Conservation (phyloP, 2,329 filamentous ascomycete genomes). For the Colletotrichum siamense region DNA sequence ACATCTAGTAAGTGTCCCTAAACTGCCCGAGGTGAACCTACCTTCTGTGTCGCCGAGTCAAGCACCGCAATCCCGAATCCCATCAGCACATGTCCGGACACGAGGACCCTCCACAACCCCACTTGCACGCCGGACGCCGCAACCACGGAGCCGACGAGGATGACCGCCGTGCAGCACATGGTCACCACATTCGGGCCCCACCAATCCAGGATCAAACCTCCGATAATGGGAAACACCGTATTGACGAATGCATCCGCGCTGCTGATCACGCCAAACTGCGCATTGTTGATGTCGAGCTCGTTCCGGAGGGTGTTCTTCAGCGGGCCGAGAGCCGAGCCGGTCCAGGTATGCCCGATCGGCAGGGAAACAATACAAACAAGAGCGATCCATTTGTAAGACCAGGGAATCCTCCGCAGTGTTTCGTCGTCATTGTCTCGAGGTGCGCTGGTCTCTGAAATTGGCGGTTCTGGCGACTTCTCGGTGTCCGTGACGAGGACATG, state of each 20-base stretch:
- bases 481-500: background rate
- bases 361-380: slow-evolving; percentile 25
- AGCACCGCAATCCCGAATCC: slow-evolving; percentile 28
- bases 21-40: background rate
- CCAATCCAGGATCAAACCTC: slow-evolving; percentile 28
- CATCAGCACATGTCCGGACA: slow-evolving; percentile 27
- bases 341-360: slow-evolving; percentile 28
- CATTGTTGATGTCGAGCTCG: slow-evolving; percentile 27
- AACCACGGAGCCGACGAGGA: slow-evolving; percentile 26
- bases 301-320: slow-evolving; percentile 28
- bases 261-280: slow-evolving; percentile 29
- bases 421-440: background rate
- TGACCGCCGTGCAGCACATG: slow-evolving; percentile 24
- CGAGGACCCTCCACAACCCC: slow-evolving; percentile 23
- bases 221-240: slow-evolving; percentile 28
- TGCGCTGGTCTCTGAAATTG: background rate
- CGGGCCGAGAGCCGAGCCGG: slow-evolving; percentile 24
- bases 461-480: background rate
- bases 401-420: slow-evolving; percentile 9
- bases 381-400: slow-evolving; percentile 29
- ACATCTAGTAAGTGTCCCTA: background rate
- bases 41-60: slow-evolving; percentile 27
- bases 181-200: slow-evolving; percentile 28
- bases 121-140: slow-evolving; percentile 26
- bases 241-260: slow-evolving; percentile 30